Evolutionary conservation across 2,329 filamentous ascomycete genomes (phyloP).

Genomic region (Elsinoe australis): DNA sequence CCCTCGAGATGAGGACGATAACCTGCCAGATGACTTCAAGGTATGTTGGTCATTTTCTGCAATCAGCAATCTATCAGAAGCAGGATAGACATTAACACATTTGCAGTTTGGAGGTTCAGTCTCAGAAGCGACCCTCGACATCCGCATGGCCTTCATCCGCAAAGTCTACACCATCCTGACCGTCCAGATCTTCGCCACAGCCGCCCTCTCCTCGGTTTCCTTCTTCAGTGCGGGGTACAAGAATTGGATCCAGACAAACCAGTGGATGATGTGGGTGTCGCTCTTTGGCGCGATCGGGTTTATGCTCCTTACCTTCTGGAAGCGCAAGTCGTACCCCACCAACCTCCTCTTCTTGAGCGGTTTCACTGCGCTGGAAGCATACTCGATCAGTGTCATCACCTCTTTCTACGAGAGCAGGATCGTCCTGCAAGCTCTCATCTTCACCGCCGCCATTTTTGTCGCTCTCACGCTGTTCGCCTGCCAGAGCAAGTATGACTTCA

Average conservation of each 20-base stretch:
- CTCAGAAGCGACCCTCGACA: constrained; percentile 86
- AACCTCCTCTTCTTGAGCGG: constrained; percentile 87
- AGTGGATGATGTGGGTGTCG: constrained; percentile 79
- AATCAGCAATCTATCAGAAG: background rate
- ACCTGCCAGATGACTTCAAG: constrained; percentile 96
- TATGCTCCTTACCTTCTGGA: constrained; percentile 87
- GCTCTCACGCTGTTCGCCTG: constrained; percentile 74
- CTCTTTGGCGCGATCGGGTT: constrained; percentile 76
- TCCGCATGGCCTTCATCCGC: constrained; percentile 47
- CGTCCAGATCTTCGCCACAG: constrained; percentile 83
- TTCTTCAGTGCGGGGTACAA: constrained; percentile 79
- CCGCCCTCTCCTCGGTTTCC: constrained; percentile 68
- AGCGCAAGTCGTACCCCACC: constrained; percentile 79
- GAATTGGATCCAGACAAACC: constrained; percentile 75
- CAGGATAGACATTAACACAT: constrained; percentile 12
- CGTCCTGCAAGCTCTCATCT: constrained; percentile 80
- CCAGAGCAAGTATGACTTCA: constrained; percentile 98
- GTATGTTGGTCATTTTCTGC: constrained; percentile 34
- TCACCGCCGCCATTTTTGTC: constrained; percentile 64
- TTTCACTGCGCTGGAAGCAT: constrained; percentile 89
- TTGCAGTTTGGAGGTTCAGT: constrained; percentile 80
- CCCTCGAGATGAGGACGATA: constrained; percentile 68
- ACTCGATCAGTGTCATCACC: constrained; percentile 84
- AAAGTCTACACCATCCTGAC: constrained; percentile 90
- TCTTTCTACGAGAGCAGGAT: constrained; percentile 79